Conservation (phyloP, 2,329 filamentous ascomycete species). For the Plenodomus biglobosus region DNA sequence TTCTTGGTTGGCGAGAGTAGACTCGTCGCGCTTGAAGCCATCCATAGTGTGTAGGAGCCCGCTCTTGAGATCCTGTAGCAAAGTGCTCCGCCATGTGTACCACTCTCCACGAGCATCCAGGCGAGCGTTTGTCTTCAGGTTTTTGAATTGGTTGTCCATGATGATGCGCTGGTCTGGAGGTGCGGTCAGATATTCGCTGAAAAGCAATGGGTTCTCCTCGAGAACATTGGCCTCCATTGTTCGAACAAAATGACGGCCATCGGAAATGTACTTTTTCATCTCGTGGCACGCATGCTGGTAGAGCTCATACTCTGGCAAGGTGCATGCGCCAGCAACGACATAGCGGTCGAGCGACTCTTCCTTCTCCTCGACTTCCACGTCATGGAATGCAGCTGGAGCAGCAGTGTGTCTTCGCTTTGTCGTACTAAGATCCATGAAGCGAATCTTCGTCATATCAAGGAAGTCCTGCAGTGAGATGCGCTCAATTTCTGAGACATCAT, state of each 20-base stretch:
- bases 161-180: slow-evolving; percentile 77
- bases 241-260: slow-evolving; percentile 84
- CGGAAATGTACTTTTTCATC: slow-evolving; percentile 93
- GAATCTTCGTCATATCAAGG: slow-evolving; percentile 90
- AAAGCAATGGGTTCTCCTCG: slow-evolving; percentile 86
- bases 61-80: slow-evolving; percentile 78
- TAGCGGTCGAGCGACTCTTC: slow-evolving; percentile 69
- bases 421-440: slow-evolving; percentile 98
- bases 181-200: slow-evolving; percentile 87
- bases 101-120: slow-evolving; percentile 92
- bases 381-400: slow-evolving; percentile 40
- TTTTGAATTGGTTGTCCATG: slow-evolving; percentile 97
- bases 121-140: slow-evolving; percentile 89
- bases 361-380: slow-evolving; percentile 44
- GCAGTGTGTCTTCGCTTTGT: slow-evolving; percentile 89
- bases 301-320: slow-evolving; percentile 86
- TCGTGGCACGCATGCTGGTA: slow-evolving; percentile 96
- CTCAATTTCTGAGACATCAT: slow-evolving; percentile 50
- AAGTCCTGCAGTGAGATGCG: slow-evolving; percentile 87
- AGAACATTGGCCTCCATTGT: slow-evolving; percentile 88
- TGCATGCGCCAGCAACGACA: slow-evolving; percentile 86
- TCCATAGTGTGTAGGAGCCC: slow-evolving; percentile 74
- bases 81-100: slow-evolving; percentile 96
- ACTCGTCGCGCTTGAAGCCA: slow-evolving; percentile 75
- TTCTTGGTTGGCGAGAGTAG: slow-evolving; percentile 67